Conservation (phyloP, 2,329 filamentous ascomycete species). For the Colletotrichum melonis region DNA sequence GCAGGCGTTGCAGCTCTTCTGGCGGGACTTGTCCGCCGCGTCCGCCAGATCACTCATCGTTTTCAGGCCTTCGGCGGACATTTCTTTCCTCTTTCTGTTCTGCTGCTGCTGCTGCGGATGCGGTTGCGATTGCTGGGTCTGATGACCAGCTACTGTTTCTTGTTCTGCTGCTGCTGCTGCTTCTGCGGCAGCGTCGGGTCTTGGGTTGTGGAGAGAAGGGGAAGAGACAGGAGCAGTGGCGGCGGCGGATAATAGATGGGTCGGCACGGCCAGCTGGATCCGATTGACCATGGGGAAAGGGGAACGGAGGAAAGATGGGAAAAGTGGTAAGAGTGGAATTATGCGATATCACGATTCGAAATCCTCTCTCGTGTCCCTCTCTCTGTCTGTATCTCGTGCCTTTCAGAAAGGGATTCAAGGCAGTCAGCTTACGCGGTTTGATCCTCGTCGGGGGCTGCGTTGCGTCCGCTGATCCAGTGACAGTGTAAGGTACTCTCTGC, state of each 20-base stretch:
- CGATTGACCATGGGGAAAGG: background rate
- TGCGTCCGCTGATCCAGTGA: background rate
- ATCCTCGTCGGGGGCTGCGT: background rate
- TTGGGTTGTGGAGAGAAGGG: background rate
- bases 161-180: too few relatives aligned
- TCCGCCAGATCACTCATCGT: constrained; percentile 12
- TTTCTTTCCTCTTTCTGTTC: background rate
- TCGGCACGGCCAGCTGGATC: background rate
- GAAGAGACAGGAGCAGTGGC: background rate
- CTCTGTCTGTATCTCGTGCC: background rate
- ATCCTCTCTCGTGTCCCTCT: background rate
- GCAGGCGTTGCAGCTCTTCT: constrained; percentile 62
- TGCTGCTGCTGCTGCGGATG: background rate
- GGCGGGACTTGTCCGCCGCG: constrained; percentile 54
- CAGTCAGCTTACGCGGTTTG: background rate
- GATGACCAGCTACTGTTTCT: background rate
- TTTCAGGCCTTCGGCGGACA: constrained; percentile 8
- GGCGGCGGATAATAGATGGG: background rate
- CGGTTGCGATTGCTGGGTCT: background rate
- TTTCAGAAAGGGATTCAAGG: background rate
- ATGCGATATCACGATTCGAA: background rate
- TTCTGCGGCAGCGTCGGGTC: background rate
- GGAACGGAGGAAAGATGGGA: background rate
- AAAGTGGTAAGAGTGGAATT: background rate
- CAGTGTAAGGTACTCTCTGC: background rate